Evolutionary conservation across 2,329 filamentous ascomycete genomes (phyloP), one percentile per base, ranked within the genome.

Genomic region (Aspergillus japonicus): DNA sequence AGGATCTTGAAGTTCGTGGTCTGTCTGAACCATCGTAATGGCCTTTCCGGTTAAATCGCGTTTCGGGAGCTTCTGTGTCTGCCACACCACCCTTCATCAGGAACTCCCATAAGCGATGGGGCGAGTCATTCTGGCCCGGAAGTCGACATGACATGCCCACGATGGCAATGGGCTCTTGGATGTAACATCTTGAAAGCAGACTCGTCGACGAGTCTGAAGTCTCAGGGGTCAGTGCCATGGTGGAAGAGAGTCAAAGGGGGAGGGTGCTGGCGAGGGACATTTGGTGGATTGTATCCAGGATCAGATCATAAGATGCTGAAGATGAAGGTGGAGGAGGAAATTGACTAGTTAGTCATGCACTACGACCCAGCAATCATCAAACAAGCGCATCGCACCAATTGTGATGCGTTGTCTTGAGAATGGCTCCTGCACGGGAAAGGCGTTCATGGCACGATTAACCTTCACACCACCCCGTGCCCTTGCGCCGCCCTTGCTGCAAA

Each of bases 91-190:
- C 56, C 1, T 48, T 49, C 44, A 55, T 53, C 24, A 61, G 35
- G 23, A 61, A 56, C 12, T 61, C 59, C 59, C 59, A 61, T 23
- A 61, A 52, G 5, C 42, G 50, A 35, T 48, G 50, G 5, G 59
- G 59, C 2, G 50, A 52, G 29, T 58, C 52, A 23, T 52, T 58
- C 7, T 54, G 50, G 16, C 59, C 59, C 4, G 59, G 59, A 12
- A 61, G 42, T 16, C 59, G 56, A 51, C 56, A 58, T 2, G 56
- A 56, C 50, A 61, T 55, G 48, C 59, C 56, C 2, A 61, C 47
- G 5, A 61, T 53, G 5, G 59, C 59, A 23, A 61, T 56, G 16
- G 59, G 59, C 29, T 61, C 59, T 49, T 61, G 59, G 14, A 48
- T 50, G 49, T 49, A 54, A 14, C 54, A 19, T n/a, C 23, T 44